phyloP scores from a whole-genome alignment of 2,329 filamentous ascomycete genomes.

The Alternaria sp. region DNA sequence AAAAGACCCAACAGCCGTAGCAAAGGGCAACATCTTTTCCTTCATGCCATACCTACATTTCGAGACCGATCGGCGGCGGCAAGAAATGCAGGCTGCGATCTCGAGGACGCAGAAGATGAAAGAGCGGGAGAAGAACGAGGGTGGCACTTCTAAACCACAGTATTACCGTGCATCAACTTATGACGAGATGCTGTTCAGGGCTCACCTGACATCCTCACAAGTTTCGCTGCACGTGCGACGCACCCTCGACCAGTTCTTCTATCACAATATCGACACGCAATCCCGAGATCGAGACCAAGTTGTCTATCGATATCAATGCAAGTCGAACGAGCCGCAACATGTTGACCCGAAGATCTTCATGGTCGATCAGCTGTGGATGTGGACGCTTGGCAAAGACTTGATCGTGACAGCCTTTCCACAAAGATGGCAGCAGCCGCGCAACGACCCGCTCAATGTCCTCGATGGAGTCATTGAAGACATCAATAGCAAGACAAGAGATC shows the following conservation, averaged over 20 bases:
- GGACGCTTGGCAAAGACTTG: slow-evolving; percentile 64
- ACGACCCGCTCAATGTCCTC: slow-evolving; percentile 68
- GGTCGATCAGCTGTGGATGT: slow-evolving; percentile 74
- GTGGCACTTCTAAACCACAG: slow-evolving; percentile 20
- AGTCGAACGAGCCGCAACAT: slow-evolving; percentile 37
- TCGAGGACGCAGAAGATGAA: slow-evolving; percentile 41
- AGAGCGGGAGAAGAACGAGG: slow-evolving; percentile 24
- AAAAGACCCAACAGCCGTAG: slow-evolving; percentile 38
- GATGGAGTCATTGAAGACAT: slow-evolving; percentile 69
- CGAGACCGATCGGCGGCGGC: slow-evolving; percentile 62
- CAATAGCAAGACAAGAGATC: slow-evolving; percentile 67
- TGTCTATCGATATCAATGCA: slow-evolving; percentile 64
- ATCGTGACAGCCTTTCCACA: slow-evolving; percentile 67
- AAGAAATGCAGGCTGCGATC: slow-evolving; percentile 64
- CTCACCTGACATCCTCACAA: slow-evolving; percentile 55
- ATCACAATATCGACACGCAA: slow-evolving; percentile 67
- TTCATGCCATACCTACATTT: slow-evolving; percentile 73
- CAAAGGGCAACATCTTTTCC: slow-evolving; percentile 49
- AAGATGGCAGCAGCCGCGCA: slow-evolving; percentile 65
- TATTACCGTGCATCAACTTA: slow-evolving; percentile 38
- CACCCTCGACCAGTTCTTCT: slow-evolving; percentile 71
- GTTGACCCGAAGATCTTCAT: slow-evolving; percentile 67
- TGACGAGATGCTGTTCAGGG: slow-evolving; percentile 57
- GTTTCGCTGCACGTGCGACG: slow-evolving; percentile 64
- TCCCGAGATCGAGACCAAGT: slow-evolving; percentile 68